Base-by-base conservation (phyloP, 192 early-diverging fungal genomes). In the Coemansia sp. region DNA sequence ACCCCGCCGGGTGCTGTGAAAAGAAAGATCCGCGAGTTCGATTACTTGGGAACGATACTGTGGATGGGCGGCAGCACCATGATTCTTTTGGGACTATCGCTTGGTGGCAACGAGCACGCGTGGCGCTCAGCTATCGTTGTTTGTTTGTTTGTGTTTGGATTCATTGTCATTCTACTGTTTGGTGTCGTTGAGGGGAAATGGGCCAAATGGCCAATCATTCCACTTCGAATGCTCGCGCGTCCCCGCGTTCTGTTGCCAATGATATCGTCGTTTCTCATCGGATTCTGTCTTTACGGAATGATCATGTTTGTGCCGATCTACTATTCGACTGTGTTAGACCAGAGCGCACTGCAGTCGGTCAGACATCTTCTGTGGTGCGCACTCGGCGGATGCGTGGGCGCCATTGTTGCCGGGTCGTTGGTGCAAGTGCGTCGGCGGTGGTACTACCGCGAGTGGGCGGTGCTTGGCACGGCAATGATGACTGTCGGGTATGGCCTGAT, bases 181-280 rank as follows among this genome's bases (percentile, higher is more conserved):
- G 81, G 63, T n/a, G 59, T n/a, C 3, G 47, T 80, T 36, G 93
- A 97, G 79, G 63, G 68, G 19, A 73, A 79, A 47, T 43, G 85
- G 22, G 85, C 94, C 2, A 69, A 80, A 10, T 88, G 92, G 76
- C 94, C 95, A 19, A 82, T 97, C 37, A 80, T 85, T 48, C 77
- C 76, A 0, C 57, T 85, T 15, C 39, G n/a, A 1, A 59, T 78
- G 21, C 58, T 85, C n/a, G n/a, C 63, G 26, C 67, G 67, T 26
- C 55, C 62, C 1, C 84, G 77, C 59, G 70, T 69, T 18, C 61
- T 83, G 37, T 40, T 73, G 48, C 59, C 71, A 0, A 41, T 78
- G 19, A 57, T 77, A 4, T 52, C 72, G n/a, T 74, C 73, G 16
- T 70, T 77, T 26, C 62, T 71, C 40, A 68, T 85, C 5, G 84